Conservation (phyloP, 352 stramenopile species). For the Phytophthora melonis region DNA sequence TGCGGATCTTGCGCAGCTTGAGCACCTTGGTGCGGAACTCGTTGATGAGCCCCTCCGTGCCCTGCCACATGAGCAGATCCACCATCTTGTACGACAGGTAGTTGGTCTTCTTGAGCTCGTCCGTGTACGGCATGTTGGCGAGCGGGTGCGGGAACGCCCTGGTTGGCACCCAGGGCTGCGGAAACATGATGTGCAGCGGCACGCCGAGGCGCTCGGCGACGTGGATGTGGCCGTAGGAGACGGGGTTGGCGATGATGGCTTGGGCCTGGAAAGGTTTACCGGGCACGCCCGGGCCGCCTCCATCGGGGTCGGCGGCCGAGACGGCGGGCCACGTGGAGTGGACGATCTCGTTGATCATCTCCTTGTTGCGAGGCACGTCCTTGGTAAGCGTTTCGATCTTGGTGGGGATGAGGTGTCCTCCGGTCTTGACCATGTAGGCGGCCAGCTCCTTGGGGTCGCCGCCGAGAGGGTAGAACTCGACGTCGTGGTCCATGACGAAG, state of each 20-base stretch:
- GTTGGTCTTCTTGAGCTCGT: conserved; percentile 25
- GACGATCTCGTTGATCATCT: conserved; percentile 92
- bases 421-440: conserved; percentile 88
- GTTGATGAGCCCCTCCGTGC: conserved; percentile 27
- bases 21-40: conserved; percentile 32
- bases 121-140: conserved; percentile 29
- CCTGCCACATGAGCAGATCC: conserved; percentile 32
- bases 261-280: conserved; percentile 78
- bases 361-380: conserved; percentile 83
- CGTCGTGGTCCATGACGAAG: conserved; percentile 69
- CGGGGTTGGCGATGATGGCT: conserved; percentile 93
- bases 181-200: conserved; percentile 91
- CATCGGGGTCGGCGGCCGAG: conserved; percentile 70
- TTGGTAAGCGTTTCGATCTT: conserved; percentile 66
- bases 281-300: conserved; percentile 19
- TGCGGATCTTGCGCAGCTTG: conserved; percentile 27
- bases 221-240: conserved; percentile 91
- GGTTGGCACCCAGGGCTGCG: conserved; percentile 30
- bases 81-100: conserved; percentile 35
- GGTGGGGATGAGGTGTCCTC: conserved; percentile 72
- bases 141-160: conserved; percentile 31
- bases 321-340: conserved; percentile 87
- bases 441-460: conserved; percentile 57
- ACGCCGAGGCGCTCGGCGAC: conserved; percentile 91
- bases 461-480: conserved; percentile 79